Conservation (phyloP, 2,329 filamentous ascomycete genomes). For the Colletotrichum somersetense region DNA sequence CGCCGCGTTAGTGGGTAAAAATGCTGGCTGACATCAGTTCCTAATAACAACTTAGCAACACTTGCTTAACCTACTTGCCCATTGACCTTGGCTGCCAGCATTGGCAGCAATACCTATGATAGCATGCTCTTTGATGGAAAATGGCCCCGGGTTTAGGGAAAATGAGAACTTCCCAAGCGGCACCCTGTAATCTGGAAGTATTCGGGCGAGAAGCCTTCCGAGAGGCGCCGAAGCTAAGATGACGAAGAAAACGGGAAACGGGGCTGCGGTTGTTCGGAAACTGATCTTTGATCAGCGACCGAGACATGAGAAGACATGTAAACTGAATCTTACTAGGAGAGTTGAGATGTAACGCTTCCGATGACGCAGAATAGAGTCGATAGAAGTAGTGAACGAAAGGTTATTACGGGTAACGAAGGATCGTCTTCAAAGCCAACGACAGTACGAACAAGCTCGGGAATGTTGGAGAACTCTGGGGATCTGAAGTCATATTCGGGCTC, state of each 20-base stretch:
- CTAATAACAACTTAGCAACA: fast-evolving
- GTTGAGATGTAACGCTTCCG: conserved; percentile 31
- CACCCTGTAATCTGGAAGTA: conserved; percentile 61
- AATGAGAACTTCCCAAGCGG: conserved; percentile 64
- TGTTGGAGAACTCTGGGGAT: conserved; percentile 36
- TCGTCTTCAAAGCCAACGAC: conserved; percentile 70
- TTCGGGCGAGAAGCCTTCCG: conserved; percentile 64
- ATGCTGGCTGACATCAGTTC: conserved; percentile 14
- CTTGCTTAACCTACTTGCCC: conserved; percentile 22
- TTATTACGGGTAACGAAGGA: conserved; percentile 66
- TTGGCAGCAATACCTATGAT: conserved; percentile 66
- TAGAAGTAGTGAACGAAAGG: conserved; percentile 71
- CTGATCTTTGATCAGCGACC: conserved; percentile 60
- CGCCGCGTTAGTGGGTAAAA: conserved; percentile 58
- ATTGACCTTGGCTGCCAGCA: conserved; percentile 38
- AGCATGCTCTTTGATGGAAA: conserved; percentile 70
- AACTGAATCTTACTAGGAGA: conserved; percentile 24
- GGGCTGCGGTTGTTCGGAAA: conserved; percentile 68
- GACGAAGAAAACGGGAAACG: conserved; percentile 73
- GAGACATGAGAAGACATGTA: fast-evolving
- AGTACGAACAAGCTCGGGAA: conserved; percentile 58
- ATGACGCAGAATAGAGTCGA: conserved; percentile 47
- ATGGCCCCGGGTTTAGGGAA: conserved; percentile 68
- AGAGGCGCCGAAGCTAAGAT: conserved; percentile 69
- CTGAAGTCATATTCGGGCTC: conserved; percentile 37